A percentile compares a stretch with the other conserved stretches of the same genome.
Conservation (phyloP, 306 rosid species). For the barrel medic (Medicago truncatula) region MtrunA17r5.0-ANR NC_053042.1:14572001-14572500, state of each 20-base stretch:
- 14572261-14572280: slow-evolving; percentile 57
- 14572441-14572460: slow-evolving; percentile 88
- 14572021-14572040: slow-evolving; percentile 49
- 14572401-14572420: background rate
- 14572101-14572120: slow-evolving; percentile 63
- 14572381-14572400: background rate
- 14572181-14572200: slow-evolving; percentile 82
- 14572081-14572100: slow-evolving; percentile 58
- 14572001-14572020: slow-evolving; percentile 71
- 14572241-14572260: slow-evolving; percentile 57
- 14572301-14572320: slow-evolving; percentile 62
- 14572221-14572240: slow-evolving; percentile 74
- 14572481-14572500: slow-evolving; percentile 85
- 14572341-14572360: background rate
- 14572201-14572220: slow-evolving; percentile 71
- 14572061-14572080: slow-evolving; percentile 8
- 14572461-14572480: slow-evolving; percentile 95
- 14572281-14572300: slow-evolving; percentile 70
- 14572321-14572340: slow-evolving; percentile 50
- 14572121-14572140: slow-evolving; percentile 71
- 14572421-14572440: slow-evolving; percentile 74
- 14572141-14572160: slow-evolving; percentile 93
- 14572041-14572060: slow-evolving; percentile 15
- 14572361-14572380: slow-evolving; percentile 4
- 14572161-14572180: slow-evolving; percentile 62